These are phyloP conservation scores for Fusarium acutatum DNA, from an alignment of 2,329 filamentous ascomycete genomes.

Conservation along the genomic window DNA sequence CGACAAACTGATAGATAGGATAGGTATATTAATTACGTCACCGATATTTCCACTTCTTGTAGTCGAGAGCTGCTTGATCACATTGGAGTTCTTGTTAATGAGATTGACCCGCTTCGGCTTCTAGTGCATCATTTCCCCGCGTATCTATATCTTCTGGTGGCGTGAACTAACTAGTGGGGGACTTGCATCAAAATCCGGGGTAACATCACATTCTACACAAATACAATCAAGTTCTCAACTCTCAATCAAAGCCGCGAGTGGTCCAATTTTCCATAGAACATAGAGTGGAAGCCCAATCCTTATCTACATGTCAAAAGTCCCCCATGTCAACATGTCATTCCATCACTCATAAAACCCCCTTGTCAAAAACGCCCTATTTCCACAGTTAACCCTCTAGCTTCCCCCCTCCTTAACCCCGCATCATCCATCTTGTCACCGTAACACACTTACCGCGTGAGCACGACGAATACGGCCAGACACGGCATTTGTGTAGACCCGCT, in stretches of 20 bases:
- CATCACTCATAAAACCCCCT: background rate
- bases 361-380: conserved; percentile 38
- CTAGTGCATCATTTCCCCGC: conserved; percentile 19
- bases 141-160: conserved; percentile 12
- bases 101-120: conserved; percentile 18
- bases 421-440: conserved; percentile 6
- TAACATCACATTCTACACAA: background rate
- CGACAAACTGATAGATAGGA: too few species aligned
- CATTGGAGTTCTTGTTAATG: background rate
- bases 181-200: conserved; percentile 7
- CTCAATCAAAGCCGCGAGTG: background rate
- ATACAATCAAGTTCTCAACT: background rate
- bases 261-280: accelerated
- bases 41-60: too few species aligned
- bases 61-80: background rate
- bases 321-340: background rate
- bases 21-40: too few species aligned
- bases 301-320: background rate
- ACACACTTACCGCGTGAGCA: conserved; percentile 16
- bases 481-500: conserved; percentile 20
- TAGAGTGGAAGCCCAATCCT: background rate
- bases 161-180: conserved; percentile 26
- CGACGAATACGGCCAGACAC: conserved; percentile 22
- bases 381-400: conserved; percentile 11
- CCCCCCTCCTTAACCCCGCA: conserved; percentile 26